These are phyloP conservation scores for Penicillium verrucosum DNA, from an alignment of 2,329 filamentous ascomycete species.

Conservation along the genomic window DNA sequence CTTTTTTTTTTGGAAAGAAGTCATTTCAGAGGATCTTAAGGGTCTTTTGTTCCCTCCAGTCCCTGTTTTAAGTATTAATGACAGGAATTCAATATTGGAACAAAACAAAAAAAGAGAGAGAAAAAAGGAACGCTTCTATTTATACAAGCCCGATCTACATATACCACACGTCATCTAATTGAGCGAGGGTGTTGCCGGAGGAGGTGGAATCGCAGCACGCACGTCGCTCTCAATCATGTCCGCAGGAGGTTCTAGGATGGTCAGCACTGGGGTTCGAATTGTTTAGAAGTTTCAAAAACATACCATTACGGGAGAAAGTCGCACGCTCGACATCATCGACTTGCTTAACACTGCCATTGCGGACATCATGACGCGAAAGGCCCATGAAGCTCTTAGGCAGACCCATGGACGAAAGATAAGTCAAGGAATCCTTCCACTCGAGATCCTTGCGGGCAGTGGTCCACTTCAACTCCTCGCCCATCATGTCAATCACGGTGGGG, in stretches of 20 bases:
- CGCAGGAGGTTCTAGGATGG: slow-evolving; percentile 39
- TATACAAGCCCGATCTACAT: slow-evolving; percentile 29
- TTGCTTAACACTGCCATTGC: slow-evolving; percentile 52
- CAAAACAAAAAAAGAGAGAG: not conserved
- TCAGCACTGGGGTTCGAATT: slow-evolving; percentile 5
- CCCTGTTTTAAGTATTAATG: not conserved
- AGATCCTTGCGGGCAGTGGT: slow-evolving; percentile 65
- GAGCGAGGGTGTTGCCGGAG: slow-evolving; percentile 46
- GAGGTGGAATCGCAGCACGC: slow-evolving; percentile 37
- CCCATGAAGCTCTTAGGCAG: slow-evolving; percentile 56
- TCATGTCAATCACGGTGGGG: slow-evolving; percentile 81
- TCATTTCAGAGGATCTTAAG: not conserved
- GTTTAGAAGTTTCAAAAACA: slow-evolving; percentile 15
- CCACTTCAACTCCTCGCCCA: slow-evolving; percentile 82
- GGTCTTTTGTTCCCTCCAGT: not conserved
- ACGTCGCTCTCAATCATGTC: slow-evolving; percentile 51
- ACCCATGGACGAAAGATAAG: slow-evolving; percentile 61
- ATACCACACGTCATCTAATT: slow-evolving; percentile 41
- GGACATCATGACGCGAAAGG: slow-evolving; percentile 57
- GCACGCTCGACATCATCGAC: slow-evolving; percentile 41
- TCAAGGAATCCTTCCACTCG: slow-evolving; percentile 73
- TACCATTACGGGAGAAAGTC: slow-evolving; percentile 43
- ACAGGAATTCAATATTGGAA: not conserved
- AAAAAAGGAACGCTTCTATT: slow-evolving; percentile 21
- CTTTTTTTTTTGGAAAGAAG: not conserved